Base-by-base conservation (phyloP, 352 stramenopile genomes). In the Phytopythium delawarense region DNA sequence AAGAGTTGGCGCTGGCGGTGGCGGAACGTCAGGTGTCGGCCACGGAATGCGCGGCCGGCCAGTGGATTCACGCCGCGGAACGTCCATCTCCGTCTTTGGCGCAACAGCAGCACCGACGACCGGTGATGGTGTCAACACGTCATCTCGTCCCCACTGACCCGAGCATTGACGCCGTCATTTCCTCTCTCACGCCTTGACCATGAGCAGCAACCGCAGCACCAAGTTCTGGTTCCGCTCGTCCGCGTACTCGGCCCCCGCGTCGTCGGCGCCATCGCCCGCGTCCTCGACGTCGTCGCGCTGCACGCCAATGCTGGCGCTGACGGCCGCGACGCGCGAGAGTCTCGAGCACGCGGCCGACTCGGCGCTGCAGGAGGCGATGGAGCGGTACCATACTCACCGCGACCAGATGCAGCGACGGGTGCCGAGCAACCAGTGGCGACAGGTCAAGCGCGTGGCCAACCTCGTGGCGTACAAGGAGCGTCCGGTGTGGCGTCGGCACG, bases 381-480 rank as follows among this genome's bases (percentile, higher is more conserved):
- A 21, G 20, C 64, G 75, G 42, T 81, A 78, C 37, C 45, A 65
- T 30, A 63, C 74, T 28, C 75, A 78, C 46, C 73, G 70, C 7
- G 70, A 75, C 28, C 52, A 66, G 45, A 62, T 61, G 0, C 68
- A 78, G 45, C 70, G 70, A 61, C 58, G 67, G 44, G 54, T 71
- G 2, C 68, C 79, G 18, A 61, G 69, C 25, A 56, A 72, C 30
- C 64, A 82, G 53, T 82, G 74, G 74, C 78, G 72, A 58, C 53
- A 76, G 35, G 63, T 76, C 40, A 67, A 63, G 52, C 71, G 62
- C 5, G 58, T 71, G 21, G 64, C 69, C 46, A 75, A 78, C 30
- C 67, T 82, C 59, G 70, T 72, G 20, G 63, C 72, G 3, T 79
- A 78, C 59, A 79, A 78, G 40, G 72, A 79, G 45, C 64, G 70